phyloP scores from a whole-genome alignment of 345 rosid species.

The Cardamine chenopodiifolia region DNA sequence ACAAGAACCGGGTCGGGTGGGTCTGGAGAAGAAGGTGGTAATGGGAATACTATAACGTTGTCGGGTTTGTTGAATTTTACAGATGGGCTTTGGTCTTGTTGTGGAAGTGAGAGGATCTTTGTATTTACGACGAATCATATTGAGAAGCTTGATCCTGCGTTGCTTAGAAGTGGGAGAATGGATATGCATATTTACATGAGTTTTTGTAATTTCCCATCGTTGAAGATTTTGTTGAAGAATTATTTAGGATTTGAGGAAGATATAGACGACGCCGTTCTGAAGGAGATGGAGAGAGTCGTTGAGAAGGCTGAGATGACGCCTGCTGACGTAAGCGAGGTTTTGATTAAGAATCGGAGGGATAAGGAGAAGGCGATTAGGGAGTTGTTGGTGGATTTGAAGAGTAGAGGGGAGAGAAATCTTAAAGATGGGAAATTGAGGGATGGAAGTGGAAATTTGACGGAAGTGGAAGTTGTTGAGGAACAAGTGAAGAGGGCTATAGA shows the following conservation, averaged over 20 bases:
- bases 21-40: slow-evolving; percentile 42
- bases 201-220: slow-evolving; percentile 65
- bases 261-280: slow-evolving; percentile 39
- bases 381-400: slow-evolving; percentile 55
- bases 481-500: slow-evolving; percentile 90
- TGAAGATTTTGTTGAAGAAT: slow-evolving; percentile 72
- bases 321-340: slow-evolving; percentile 83
- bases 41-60: slow-evolving; percentile 67
- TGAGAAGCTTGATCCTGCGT: slow-evolving; percentile 89
- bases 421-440: slow-evolving; percentile 44
- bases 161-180: slow-evolving; percentile 93
- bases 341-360: slow-evolving; percentile 71
- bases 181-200: slow-evolving; percentile 95
- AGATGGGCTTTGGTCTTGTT: slow-evolving; percentile 96
- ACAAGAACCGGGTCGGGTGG: slow-evolving; percentile 49
- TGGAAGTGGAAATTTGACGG: slow-evolving; percentile 37
- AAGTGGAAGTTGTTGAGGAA: slow-evolving; percentile 56
- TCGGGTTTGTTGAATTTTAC: slow-evolving; percentile 94
- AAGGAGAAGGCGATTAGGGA: slow-evolving; percentile 62
- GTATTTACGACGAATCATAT: slow-evolving; percentile 93
- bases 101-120: slow-evolving; percentile 95
- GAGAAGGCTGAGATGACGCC: slow-evolving; percentile 86
- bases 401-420: slow-evolving; percentile 49
- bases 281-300: slow-evolving; percentile 52
- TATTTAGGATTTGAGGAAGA: slow-evolving; percentile 57